Base-by-base conservation (phyloP, 2,329 filamentous ascomycete species). In the Reticulascus tulasneorum region DNA sequence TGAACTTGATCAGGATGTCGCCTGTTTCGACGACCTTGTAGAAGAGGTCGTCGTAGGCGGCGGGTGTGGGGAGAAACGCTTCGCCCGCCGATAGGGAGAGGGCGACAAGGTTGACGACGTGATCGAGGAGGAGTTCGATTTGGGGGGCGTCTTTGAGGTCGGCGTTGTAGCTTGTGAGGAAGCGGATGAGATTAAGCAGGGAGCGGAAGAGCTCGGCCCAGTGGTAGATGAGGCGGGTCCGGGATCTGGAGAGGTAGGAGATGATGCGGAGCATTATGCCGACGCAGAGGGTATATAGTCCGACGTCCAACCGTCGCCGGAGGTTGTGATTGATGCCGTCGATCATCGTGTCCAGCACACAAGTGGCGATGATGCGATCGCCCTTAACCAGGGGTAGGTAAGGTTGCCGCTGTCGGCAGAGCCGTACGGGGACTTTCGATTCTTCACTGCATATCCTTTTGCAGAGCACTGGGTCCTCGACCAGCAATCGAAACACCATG, bases 21-120 rank as follows among this genome's bases (percentile, higher is more conserved):
- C 90, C 88, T 3, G 84, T 86, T 62, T 98, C 93, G 18, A 97
- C 89, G 3, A 97, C 77, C 64, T 98, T 98, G 76, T 98, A 98
- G 65, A 98, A 97, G 1, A 98, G 72, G 54, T 98, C 93, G 52
- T 98, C 93, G 60, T 97, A 97, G 2, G 87, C 82, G 13, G 85
- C 77, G 1, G 89, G 82, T 20, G 86, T 86, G 0, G 91, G 93
- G 7, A 98, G 73, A 62, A 98, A 97, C 3, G 85, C 82, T 58
- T 97, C 93, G 7, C 93, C 93, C 3, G 81, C 79, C 2, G 86
- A 93, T 7, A 98, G 71, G 3, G 87, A 86, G 24, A 96, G 75
- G 2, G 87, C 87, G 24, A 96, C 71, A 6, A 96, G 68, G 53
- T 93, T 89, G 33, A 93, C 82, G 2, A 95, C 75, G 22, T 82